These are phyloP conservation scores for Pythium aristosporum DNA, from an alignment of 352 stramenopile species.

Conservation along the genomic window DNA sequence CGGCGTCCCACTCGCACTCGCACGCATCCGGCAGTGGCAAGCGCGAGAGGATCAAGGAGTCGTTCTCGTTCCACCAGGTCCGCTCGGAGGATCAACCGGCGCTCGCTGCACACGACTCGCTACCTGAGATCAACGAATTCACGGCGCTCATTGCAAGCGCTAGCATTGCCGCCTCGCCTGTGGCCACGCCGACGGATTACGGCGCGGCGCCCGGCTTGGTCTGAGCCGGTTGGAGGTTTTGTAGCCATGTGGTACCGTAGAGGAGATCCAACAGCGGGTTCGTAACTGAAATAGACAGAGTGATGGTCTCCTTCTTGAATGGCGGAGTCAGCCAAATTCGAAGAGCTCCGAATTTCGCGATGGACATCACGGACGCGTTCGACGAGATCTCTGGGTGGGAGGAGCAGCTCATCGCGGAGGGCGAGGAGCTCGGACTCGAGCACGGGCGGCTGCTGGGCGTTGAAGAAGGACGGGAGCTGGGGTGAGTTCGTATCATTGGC, in stretches of 20 bases:
- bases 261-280: conserved; percentile 11
- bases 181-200: conserved; percentile 4
- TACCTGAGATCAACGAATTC: conserved; percentile 77
- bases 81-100: conserved; percentile 42
- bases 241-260: conserved; percentile 18
- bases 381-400: conserved; percentile 73
- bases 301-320: conserved; percentile 18
- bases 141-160: conserved; percentile 50
- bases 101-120: conserved; percentile 40
- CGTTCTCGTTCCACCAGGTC: conserved; percentile 73
- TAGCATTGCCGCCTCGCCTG: neutral
- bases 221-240: neutral
- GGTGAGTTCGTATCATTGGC: conserved; percentile 27
- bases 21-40: neutral
- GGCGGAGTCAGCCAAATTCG: neutral
- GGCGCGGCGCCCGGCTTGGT: conserved; percentile 9
- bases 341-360: conserved; percentile 13
- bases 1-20: neutral
- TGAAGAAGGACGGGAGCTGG: conserved; percentile 72
- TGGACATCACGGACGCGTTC: conserved; percentile 74
- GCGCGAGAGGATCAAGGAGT: conserved; percentile 25
- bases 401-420: conserved; percentile 66
- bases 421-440: conserved; percentile 58
- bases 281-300: conserved; percentile 17
- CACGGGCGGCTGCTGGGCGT: conserved; percentile 58